Base-by-base conservation (phyloP, 768 basidiomycete genomes). In the Rubroboletus satanas region DNA sequence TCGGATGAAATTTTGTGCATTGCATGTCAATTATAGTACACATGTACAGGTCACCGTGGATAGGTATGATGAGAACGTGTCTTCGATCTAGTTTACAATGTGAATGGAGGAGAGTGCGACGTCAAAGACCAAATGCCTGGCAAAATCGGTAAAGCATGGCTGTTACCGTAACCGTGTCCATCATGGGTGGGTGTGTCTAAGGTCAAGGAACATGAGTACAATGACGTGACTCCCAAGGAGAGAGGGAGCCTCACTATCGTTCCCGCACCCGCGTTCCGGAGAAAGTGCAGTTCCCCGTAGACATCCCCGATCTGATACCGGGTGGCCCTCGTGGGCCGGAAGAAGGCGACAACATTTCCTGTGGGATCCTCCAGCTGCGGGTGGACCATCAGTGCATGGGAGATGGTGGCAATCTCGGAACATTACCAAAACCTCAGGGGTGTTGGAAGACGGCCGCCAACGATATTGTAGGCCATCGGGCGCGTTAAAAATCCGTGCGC, bases 291-390 rank as follows among this genome's bases (percentile, higher is more conserved):
- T 66, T 93, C 90, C 58, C 88, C 88, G 69, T 85, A 87, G 35
- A 92, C 90, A 66, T 93, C 90, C 58, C 90, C 90, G 60, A 92
- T 81, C 68, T 88, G 87, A 77, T 89, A 92, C 61, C 87, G 85
- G 52, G 85, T 87, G 56, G 83, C 83, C 64, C 85, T 82, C 56
- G 84, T 87, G 51, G 85, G 87, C 48, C 84, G 86, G 78, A 87
- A 90, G 72, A 88, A 85, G 36, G 90, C 90, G 61, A 93, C 85
- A 55, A 85, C 77, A 58, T 77, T 80, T 60, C 81, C 83, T 61
- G 78, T 80, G 44, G 79, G 74, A 70, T 93, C 90, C 74, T 85
- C 83, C 61, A 92, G 77, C 90, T 93, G 69, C 54, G 60, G 35
- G 51, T 39, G 51, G 18, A 28, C 51, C 45, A 36, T 65, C 46